These are phyloP conservation scores for Cyberlindnera amylophila DNA, from an alignment of 805 yeast genomes.

Conservation along the genomic window DNA sequence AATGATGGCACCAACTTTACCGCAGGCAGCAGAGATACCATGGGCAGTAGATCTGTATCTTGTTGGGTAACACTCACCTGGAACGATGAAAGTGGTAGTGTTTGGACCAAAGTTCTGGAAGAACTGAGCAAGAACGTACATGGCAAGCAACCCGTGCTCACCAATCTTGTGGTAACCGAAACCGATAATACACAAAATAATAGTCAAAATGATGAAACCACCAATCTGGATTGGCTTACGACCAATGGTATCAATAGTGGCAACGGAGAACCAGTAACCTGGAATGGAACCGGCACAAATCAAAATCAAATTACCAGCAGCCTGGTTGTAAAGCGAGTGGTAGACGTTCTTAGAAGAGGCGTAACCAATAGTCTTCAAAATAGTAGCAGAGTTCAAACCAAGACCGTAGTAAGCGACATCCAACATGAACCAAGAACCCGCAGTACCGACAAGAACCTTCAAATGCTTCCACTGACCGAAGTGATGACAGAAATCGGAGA, in stretches of 20 bases:
- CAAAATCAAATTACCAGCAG: conserved; percentile 90
- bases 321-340: conserved; percentile 63
- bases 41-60: conserved; percentile 95
- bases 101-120: conserved; percentile 93
- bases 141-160: conserved; percentile 65
- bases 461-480: conserved; percentile 82
- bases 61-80: conserved; percentile 92
- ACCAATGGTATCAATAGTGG: conserved; percentile 76
- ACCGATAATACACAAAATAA: conserved; percentile 74
- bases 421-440: conserved; percentile 86
- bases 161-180: conserved; percentile 73
- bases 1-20: conserved; percentile 90
- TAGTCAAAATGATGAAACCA: conserved; percentile 72
- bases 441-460: conserved; percentile 82
- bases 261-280: conserved; percentile 86
- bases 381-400: conserved; percentile 75
- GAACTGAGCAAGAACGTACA: conserved; percentile 78
- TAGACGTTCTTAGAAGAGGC: conserved; percentile 71
- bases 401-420: conserved; percentile 91
- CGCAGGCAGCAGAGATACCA: conserved; percentile 89
- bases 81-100: conserved; percentile 85
- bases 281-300: conserved; percentile 95
- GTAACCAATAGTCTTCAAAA: conserved; percentile 79
- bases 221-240: conserved; percentile 78
- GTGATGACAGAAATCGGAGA: conserved; percentile 65